These are phyloP conservation scores for Gossypium turneri DNA, from an alignment of 345 rosid genomes.

Conservation along the genomic window DNA sequence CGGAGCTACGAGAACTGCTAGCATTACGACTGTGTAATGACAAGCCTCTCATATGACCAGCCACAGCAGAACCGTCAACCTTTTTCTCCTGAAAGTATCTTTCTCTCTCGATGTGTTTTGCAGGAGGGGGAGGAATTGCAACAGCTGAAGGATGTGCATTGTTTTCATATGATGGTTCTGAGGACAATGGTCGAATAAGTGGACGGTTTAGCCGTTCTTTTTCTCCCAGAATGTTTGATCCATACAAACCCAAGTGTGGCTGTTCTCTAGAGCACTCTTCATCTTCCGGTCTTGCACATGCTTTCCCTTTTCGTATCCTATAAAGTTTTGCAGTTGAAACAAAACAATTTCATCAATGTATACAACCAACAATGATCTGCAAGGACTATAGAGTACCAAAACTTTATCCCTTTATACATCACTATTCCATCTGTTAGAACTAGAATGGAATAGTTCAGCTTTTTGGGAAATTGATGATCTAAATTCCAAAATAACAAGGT, in stretches of 20 bases:
- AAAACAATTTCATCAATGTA: slow-evolving; percentile 12
- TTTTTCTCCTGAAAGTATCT: slow-evolving; percentile 85
- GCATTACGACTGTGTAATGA: slow-evolving; percentile 77
- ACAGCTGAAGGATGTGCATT: slow-evolving; percentile 38
- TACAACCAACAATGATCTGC: background rate
- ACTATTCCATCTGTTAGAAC: background rate
- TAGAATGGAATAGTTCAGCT: background rate
- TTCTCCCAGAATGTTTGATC: slow-evolving; percentile 46
- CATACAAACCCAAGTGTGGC: slow-evolving; percentile 43
- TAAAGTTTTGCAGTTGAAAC: slow-evolving; percentile 18
- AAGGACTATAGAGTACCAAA: background rate
- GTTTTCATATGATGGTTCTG: slow-evolving; percentile 38
- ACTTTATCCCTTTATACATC: background rate
- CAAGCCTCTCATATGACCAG: slow-evolving; percentile 69
- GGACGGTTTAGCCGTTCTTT: slow-evolving; percentile 71
- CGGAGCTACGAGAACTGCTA: slow-evolving; percentile 74
- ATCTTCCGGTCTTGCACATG: slow-evolving; percentile 77
- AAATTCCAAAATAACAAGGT: background rate
- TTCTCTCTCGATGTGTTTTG: slow-evolving; percentile 86
- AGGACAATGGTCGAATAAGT: slow-evolving; percentile 58
- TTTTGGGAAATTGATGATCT: background rate
- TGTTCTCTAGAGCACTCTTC: slow-evolving; percentile 41
- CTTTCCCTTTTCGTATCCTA: slow-evolving; percentile 89
- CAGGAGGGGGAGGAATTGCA: slow-evolving; percentile 91
- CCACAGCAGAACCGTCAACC: slow-evolving; percentile 49